Percentiles rank a stretch among this genome's conserved stretches.
Conservation (phyloP, 345 rosid genomes). For the Citrus mangshanensis region DNA sequence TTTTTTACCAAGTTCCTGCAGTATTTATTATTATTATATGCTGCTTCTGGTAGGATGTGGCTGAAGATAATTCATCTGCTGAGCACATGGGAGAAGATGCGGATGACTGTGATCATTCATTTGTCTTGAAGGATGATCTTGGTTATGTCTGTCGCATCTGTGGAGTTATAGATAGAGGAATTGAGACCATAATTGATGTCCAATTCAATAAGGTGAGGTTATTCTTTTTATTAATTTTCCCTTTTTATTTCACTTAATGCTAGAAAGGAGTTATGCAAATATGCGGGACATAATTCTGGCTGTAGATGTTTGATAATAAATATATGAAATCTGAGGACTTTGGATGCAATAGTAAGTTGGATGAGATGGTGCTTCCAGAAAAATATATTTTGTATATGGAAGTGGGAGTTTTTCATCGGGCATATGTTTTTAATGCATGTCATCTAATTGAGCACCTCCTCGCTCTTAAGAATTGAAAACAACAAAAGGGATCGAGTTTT, state of each 20-base stretch:
- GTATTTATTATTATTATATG: slow-evolving; percentile 12
- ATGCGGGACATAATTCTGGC: background rate
- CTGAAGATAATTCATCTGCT: slow-evolving; percentile 39
- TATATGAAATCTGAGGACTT: background rate
- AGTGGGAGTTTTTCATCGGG: background rate
- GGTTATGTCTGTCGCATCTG: slow-evolving; percentile 94
- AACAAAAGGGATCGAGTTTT: background rate
- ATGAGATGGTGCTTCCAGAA: background rate
- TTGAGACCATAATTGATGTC: slow-evolving; percentile 73
- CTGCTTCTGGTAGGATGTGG: slow-evolving; percentile 44
- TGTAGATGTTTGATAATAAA: background rate
- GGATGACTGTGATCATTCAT: slow-evolving; percentile 74
- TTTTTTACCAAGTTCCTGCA: background rate
- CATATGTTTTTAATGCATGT: background rate
- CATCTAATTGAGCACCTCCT: background rate
- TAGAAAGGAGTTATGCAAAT: background rate
- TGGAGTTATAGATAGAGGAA: slow-evolving; percentile 70
- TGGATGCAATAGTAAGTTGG: background rate
- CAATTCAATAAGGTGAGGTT: slow-evolving; percentile 69
- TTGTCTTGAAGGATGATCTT: slow-evolving; percentile 77
- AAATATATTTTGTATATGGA: background rate
- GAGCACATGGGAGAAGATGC: slow-evolving; percentile 45
- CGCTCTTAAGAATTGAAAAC: background rate
- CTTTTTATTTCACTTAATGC: background rate
- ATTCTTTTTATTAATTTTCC: background rate